A percentile compares a stretch with the other conserved stretches of the same genome.
Evolutionary conservation across 148 eudicot genomes (phyloP).

Genomic region (Rhododendron simsii): DNA sequence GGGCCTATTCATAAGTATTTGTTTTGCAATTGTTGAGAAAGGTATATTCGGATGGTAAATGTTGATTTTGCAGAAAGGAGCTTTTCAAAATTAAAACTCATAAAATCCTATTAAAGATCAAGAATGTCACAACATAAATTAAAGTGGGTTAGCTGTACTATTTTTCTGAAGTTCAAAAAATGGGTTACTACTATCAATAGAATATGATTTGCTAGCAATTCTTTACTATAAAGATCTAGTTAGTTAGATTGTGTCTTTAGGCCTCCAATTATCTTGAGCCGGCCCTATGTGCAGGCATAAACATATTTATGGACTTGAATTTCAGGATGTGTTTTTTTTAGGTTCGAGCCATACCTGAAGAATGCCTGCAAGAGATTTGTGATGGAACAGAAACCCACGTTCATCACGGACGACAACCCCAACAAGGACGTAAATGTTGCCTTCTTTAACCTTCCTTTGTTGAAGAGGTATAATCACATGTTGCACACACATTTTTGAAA

Average conservation of each 20-base stretch:
- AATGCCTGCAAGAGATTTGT: conserved; percentile 89
- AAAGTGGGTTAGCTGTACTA: too few relatives aligned
- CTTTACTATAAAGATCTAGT: too few relatives aligned
- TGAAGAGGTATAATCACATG: conserved; percentile 49
- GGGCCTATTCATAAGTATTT: too few relatives aligned
- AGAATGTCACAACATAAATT: neutral
- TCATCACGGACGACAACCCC: conserved; percentile 75
- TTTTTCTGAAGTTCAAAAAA: too few relatives aligned
- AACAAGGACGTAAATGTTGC: conserved; percentile 84
- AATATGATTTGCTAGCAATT: too few relatives aligned
- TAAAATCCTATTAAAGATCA: neutral
- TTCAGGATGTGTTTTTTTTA: conserved; percentile 10
- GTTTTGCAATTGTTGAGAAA: too few relatives aligned
- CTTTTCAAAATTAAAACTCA: too few relatives aligned
- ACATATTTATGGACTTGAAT: neutral
- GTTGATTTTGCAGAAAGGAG: neutral
- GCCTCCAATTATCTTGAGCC: neutral
- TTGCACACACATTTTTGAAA: neutral
- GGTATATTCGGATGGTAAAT: neutral
- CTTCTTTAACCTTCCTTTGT: conserved; percentile 76
- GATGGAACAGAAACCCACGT: conserved; percentile 68
- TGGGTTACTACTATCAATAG: too few relatives aligned
- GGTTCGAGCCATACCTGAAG: conserved; percentile 80
- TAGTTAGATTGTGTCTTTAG: neutral
- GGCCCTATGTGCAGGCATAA: neutral